These are phyloP conservation scores for Termitomyces sp. DNA, from an alignment of 768 basidiomycete species.

Conservation along the genomic window DNA sequence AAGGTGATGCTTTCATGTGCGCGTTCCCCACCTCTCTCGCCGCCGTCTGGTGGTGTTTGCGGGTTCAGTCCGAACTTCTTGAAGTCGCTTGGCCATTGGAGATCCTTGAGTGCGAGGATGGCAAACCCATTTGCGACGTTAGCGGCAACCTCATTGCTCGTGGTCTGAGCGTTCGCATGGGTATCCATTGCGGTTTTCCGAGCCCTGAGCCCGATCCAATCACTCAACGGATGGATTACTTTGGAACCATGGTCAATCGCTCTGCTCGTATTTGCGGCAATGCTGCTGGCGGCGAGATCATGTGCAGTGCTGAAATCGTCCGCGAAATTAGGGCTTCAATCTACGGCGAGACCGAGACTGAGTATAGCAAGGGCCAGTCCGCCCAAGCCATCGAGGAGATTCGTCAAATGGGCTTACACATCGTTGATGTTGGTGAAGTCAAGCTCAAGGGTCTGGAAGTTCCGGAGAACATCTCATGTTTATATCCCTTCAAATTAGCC, in stretches of 20 bases:
- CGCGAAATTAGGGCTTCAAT: slow-evolving; percentile 71
- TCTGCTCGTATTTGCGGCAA: slow-evolving; percentile 77
- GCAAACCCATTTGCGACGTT: slow-evolving; percentile 67
- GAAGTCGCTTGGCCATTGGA: slow-evolving; percentile 88
- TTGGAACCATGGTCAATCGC: slow-evolving; percentile 94
- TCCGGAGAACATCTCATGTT: slow-evolving; percentile 78
- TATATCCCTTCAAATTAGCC: slow-evolving; percentile 73
- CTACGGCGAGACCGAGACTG: slow-evolving; percentile 52
- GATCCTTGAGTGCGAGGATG: slow-evolving; percentile 89
- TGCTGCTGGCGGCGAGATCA: slow-evolving; percentile 91
- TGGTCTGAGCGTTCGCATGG: slow-evolving; percentile 94
- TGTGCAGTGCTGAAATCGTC: slow-evolving; percentile 83
- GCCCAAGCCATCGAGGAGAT: slow-evolving; percentile 69
- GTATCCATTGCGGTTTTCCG: slow-evolving; percentile 89
- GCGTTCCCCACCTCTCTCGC: slow-evolving; percentile 87
- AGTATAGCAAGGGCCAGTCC: slow-evolving; percentile 53
- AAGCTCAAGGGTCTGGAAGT: slow-evolving; percentile 94
- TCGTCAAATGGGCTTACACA: slow-evolving; percentile 58
- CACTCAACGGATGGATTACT: slow-evolving; percentile 96
- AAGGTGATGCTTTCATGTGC: slow-evolving; percentile 99
- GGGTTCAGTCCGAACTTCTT: slow-evolving; percentile 78
- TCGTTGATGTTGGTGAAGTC: slow-evolving; percentile 79
- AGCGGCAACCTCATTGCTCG: slow-evolving; percentile 69
- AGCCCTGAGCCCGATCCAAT: slow-evolving; percentile 89
- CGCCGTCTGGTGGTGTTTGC: slow-evolving; percentile 87